Base-by-base conservation (phyloP, 2,329 filamentous ascomycete species). In the Penicillium sp. region DNA sequence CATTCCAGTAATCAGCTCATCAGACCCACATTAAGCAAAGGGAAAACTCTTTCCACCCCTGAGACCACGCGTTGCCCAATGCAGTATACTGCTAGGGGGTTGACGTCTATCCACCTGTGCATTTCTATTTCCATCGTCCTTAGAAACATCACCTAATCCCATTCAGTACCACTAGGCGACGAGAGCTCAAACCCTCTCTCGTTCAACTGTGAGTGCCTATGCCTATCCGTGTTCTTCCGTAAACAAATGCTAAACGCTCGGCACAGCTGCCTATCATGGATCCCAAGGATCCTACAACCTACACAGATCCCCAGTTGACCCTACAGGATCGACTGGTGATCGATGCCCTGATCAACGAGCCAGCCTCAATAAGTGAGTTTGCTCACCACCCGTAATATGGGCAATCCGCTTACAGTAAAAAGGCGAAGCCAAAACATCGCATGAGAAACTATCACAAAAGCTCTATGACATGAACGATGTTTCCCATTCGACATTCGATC, bases 401-500 rank as follows among this genome's bases (percentile, higher is more conserved):
- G 27, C 16, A 16, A 13, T 26, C 27, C 24, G 24, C 39, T 57
- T 31, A 55, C 52, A 29, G 9, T n/a, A 51, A 31, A 16, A 63
- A 56, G 49, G n/a, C n/a, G 57, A 54, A 57, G 58, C 55, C 46
- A 52, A 53, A 48, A 33, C 56, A 35, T 46, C 52, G 35, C 59
- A 56, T 35, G 52, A 66, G 53, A 56, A 66, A 37, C 73, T 76
- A 11, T 75, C 83, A 51, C 67, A 76, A 16, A 73, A 72, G n/a
- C 68, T 85, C 49, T 74, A 79, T 59, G 74, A 75, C 26, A 68
- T 82, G 48, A 85, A 85, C 65, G 72, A 84, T 62, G 77, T 79
- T 11, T 71, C 72, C 2, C 71, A 76, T 56, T 60, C 74, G n/a
- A 65, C 72, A 16, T 86, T 86, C 64, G 77, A 83, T 58, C 81